Percentiles rank a stretch among this genome's conserved stretches.
Evolutionary conservation across 352 stramenopile genomes (phyloP).

Genomic region (Phytophthora ohioensis): DNA sequence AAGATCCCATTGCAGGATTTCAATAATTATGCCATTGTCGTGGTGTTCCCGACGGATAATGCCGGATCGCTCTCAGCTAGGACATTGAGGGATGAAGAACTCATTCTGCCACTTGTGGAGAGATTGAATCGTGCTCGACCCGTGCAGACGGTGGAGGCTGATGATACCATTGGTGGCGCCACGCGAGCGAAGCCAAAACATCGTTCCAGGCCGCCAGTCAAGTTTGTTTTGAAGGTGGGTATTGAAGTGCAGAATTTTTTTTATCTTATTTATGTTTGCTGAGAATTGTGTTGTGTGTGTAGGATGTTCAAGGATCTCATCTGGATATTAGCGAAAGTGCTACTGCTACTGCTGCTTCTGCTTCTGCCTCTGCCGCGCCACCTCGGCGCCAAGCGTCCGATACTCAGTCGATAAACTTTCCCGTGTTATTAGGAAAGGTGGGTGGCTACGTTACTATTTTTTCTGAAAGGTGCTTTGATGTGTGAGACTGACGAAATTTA

Average conservation of each 20-base stretch:
- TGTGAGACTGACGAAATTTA: not conserved
- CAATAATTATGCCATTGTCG: constrained; percentile 80
- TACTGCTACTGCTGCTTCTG: not conserved
- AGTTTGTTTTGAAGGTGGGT: constrained; percentile 85
- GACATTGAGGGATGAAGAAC: constrained; percentile 82
- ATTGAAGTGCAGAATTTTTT: not conserved
- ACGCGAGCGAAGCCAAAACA: constrained; percentile 69
- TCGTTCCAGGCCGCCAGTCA: constrained; percentile 66
- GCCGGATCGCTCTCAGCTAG: constrained; percentile 66
- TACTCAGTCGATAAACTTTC: constrained; percentile 68
- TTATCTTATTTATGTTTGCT: constrained; percentile 8
- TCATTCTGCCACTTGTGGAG: constrained; percentile 80
- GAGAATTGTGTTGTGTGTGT: constrained; percentile 1
- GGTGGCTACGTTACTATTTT: not conserved
- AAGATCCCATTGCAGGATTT: constrained; percentile 74
- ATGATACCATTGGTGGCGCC: constrained; percentile 55
- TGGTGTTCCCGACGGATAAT: constrained; percentile 77
- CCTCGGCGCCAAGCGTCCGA: constrained; percentile 37
- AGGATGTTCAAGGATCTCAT: constrained; percentile 79
- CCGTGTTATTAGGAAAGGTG: constrained; percentile 79
- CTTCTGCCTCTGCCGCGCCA: constrained; percentile 14
- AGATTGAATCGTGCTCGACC: constrained; percentile 64
- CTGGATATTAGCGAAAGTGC: constrained; percentile 70
- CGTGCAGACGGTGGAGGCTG: constrained; percentile 43
- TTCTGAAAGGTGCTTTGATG: not conserved